phyloP scores from a whole-genome alignment of 1,139 yeast genomes.

The Zygoascus sp. region DNA sequence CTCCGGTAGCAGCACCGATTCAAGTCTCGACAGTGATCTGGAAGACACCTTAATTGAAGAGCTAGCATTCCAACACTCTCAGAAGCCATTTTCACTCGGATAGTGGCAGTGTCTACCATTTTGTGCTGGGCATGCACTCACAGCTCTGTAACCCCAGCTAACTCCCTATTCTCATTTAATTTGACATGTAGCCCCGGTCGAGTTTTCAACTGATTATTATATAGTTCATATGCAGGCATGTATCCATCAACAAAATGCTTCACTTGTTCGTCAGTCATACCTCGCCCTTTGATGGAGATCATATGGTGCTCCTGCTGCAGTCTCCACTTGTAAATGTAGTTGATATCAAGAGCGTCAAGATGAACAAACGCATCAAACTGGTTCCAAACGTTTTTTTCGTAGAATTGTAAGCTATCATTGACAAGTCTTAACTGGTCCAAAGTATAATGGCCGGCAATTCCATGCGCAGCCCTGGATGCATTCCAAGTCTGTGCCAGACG shows the following conservation, averaged over 20 bases:
- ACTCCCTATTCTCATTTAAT: slow-evolving; percentile 8
- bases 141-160: background rate
- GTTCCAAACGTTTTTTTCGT: slow-evolving; percentile 52
- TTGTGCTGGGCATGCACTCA: too few species aligned
- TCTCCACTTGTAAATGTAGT: slow-evolving; percentile 77
- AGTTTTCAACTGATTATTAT: slow-evolving; percentile 44
- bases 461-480: background rate
- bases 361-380: slow-evolving; percentile 58
- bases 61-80: background rate
- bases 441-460: slow-evolving; percentile 21
- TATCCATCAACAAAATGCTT: slow-evolving; percentile 67
- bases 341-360: slow-evolving; percentile 53
- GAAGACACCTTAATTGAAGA: background rate
- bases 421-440: slow-evolving; percentile 40
- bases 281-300: slow-evolving; percentile 51
- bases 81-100: background rate
- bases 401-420: slow-evolving; percentile 47
- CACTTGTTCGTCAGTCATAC: slow-evolving; percentile 78
- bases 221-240: slow-evolving; percentile 78
- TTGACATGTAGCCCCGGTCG: slow-evolving; percentile 10
- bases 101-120: background rate
- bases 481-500: slow-evolving; percentile 23
- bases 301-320: slow-evolving; percentile 75
- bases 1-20: too few species aligned
- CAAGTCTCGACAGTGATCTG: background rate